Evolutionary conservation across 2,329 filamentous ascomycete genomes (phyloP), one percentile per base, ranked within the genome.

Genomic region (Fusarium sp.): DNA sequence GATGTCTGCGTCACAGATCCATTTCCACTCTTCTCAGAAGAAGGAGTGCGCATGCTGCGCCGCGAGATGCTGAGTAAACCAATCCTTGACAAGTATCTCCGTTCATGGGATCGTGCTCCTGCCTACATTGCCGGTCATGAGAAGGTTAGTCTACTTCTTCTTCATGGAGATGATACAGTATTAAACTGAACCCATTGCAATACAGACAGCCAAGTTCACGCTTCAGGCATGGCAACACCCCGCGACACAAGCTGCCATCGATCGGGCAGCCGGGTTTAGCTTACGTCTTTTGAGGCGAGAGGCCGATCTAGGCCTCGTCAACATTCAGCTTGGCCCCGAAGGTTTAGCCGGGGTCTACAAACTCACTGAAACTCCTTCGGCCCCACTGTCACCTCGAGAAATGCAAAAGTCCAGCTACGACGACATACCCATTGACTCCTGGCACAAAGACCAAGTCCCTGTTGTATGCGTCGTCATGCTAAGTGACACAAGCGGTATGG

Each of bases 401-500:
- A 58, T 40, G 30, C 55, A 42, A 33, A 63, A 48, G 23, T 63
- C 60, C 2, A 26, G 12, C 42, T 63, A 44, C 17, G 60, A 60
- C 17, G 23, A 60, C 5, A 30, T 60, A 42, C 60, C 55, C 9
- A 37, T 69, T 20, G 66, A 69, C 9, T 53, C 46, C 4, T 71
- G 69, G 69, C 69, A 71, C 37, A 64, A 60, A 38, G 69, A 71
- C 33, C 49, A 52, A 32, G 60, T 58, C 13, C 67, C 69, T 2
- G 60, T 60, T 13, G 69, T 71, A 3, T 60, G 57, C 23, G 69
- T 71, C 23, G 37, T 63, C 10, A 71, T 71, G 69, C 67, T 71
- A 8, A 71, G 68, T 18, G 67, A 71, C 33, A 64, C 58, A 20
- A 57, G 44, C 8, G 49, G 45, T 11, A 71, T 71, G 69, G 37